A percentile compares a stretch with the other conserved stretches of the same genome.
phyloP scores from a whole-genome alignment of 2,329 filamentous ascomycete species.

The Alternaria hordeiaustralica region DNA sequence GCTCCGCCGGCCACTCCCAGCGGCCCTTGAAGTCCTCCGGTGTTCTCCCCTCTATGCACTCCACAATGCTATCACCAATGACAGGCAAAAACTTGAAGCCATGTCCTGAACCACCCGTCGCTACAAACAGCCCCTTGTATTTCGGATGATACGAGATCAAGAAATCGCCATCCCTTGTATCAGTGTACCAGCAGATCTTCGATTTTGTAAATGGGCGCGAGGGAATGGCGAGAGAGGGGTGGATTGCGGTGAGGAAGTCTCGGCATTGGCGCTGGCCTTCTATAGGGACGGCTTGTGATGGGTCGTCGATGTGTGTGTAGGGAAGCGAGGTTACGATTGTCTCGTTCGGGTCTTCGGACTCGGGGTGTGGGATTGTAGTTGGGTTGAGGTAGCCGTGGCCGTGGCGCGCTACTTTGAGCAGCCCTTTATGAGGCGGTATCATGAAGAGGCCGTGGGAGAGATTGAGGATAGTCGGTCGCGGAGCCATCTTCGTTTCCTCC shows the following conservation, averaged over 20 bases:
- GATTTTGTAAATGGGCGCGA: constrained; percentile 55
- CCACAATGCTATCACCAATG: constrained; percentile 62
- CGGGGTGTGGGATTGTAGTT: constrained; percentile 55
- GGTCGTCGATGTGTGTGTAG: constrained; percentile 60
- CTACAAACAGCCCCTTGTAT: constrained; percentile 62
- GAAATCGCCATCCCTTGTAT: constrained; percentile 63
- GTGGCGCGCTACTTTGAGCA: constrained; percentile 59
- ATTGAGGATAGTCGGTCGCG: constrained; percentile 76
- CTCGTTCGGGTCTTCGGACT: constrained; percentile 41
- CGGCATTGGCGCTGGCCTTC: constrained; percentile 43
- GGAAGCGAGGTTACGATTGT: constrained; percentile 57
- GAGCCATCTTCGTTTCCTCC: constrained; percentile 70
- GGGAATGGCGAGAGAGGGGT: constrained; percentile 40
- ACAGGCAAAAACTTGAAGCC: constrained; percentile 68
- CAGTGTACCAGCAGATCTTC: constrained; percentile 64
- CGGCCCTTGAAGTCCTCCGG: constrained; percentile 63
- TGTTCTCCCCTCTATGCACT: constrained; percentile 54
- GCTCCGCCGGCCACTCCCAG: constrained; percentile 62
- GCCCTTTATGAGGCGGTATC: constrained; percentile 66
- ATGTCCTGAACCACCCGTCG: constrained; percentile 67
- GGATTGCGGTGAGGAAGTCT: constrained; percentile 38
- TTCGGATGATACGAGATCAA: constrained; percentile 60
- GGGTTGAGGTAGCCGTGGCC: constrained; percentile 59
- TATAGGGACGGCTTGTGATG: constrained; percentile 36
- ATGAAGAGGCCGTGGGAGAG: constrained; percentile 75